These are phyloP conservation scores for Chaetomiaceae sp. DNA, from an alignment of 2,329 filamentous ascomycete genomes.

Conservation along the genomic window DNA sequence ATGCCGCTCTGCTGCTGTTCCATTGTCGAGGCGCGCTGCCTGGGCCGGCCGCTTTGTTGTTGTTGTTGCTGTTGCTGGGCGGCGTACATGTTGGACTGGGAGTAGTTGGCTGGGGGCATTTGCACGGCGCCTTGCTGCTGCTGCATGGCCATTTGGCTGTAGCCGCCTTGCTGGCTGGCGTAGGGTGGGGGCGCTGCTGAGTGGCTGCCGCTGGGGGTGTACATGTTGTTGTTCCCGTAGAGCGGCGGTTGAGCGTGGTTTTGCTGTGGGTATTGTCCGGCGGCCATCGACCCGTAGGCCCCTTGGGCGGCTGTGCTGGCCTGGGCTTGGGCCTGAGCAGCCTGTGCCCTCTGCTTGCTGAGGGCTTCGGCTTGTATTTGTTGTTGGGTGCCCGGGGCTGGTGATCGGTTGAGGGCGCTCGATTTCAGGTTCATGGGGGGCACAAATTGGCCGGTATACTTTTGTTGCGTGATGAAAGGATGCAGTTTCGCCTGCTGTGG, in stretches of 20 bases:
- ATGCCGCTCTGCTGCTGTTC: constrained; percentile 92
- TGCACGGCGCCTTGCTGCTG: constrained; percentile 54
- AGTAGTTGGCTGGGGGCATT: constrained; percentile 60
- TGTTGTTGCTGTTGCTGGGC: constrained; percentile 47
- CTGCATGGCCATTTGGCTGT: constrained; percentile 69
- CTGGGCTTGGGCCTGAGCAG: constrained; percentile 61
- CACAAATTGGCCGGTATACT: constrained; percentile 92
- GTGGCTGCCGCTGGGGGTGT: constrained; percentile 55
- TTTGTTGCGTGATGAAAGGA: constrained; percentile 97
- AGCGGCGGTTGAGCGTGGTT: constrained; percentile 50
- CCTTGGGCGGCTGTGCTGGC: constrained; percentile 63
- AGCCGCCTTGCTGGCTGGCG: constrained; percentile 64
- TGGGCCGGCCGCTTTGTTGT: constrained; percentile 58
- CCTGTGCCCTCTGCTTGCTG: constrained; percentile 81
- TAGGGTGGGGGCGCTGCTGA: constrained; percentile 71
- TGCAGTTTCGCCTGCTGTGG: constrained; percentile 96
- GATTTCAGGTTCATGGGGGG: constrained; percentile 96
- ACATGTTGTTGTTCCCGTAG: constrained; percentile 81
- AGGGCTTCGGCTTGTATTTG: constrained; percentile 92
- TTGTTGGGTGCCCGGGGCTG: constrained; percentile 88
- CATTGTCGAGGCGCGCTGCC: constrained; percentile 93
- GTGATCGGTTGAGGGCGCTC: constrained; percentile 76
- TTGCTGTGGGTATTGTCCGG: constrained; percentile 46
- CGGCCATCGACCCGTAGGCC: constrained; percentile 53
- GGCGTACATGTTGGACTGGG: constrained; percentile 53